Conservation (phyloP, 192 early-diverging fungal genomes). For the Coemansia sp. region DNA sequence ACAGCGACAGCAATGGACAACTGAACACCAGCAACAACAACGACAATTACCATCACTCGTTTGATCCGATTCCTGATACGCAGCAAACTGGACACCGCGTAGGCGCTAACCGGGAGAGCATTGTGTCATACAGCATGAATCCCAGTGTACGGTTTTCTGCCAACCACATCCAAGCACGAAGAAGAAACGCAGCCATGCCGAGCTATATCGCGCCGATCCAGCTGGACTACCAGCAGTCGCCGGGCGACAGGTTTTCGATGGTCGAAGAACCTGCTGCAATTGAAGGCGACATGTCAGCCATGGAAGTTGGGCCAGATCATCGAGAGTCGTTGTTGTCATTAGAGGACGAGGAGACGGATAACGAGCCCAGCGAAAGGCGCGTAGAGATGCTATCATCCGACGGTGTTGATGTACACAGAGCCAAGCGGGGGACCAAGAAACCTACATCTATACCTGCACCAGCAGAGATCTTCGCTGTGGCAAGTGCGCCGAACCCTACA, state of each 20-base stretch:
- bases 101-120: neutral
- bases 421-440: neutral
- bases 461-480: neutral
- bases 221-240: neutral
- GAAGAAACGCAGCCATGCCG: neutral
- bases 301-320: neutral
- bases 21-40: neutral
- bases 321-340: neutral
- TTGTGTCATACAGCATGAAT: constrained; percentile 4
- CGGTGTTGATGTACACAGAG: neutral
- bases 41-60: neutral
- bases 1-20: constrained; percentile 9
- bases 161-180: constrained; percentile 1
- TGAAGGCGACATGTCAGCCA: neutral
- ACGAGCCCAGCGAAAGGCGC: neutral
- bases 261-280: neutral
- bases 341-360: neutral
- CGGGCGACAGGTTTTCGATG: neutral
- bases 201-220: neutral
- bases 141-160: constrained; percentile 1
- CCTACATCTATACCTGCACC: neutral
- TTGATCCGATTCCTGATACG: neutral
- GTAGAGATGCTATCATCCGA: constrained; percentile 6
- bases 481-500: neutral
- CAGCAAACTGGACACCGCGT: neutral